These are phyloP conservation scores for Candida sanyiensis DNA, from an alignment of 805 yeast genomes.

Conservation along the genomic window DNA sequence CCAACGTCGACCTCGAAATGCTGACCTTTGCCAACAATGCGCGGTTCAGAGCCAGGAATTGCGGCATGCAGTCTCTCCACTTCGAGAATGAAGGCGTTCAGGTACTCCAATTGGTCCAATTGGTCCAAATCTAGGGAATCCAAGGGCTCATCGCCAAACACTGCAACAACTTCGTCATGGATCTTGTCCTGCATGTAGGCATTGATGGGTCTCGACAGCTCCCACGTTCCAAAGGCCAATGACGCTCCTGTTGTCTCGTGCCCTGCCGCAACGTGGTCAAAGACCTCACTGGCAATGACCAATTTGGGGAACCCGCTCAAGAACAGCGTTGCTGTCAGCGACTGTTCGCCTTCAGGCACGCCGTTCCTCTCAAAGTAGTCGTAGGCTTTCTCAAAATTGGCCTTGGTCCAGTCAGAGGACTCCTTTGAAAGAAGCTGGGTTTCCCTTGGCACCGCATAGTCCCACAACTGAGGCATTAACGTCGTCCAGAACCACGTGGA, in stretches of 20 bases:
- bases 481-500: slow-evolving; percentile 66
- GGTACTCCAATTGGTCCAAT: slow-evolving; percentile 49
- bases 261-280: slow-evolving; percentile 72
- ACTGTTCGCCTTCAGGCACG: slow-evolving; percentile 11
- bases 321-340: slow-evolving; percentile 21
- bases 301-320: slow-evolving; percentile 22
- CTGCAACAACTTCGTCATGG: slow-evolving; percentile 37
- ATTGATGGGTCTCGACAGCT: slow-evolving; percentile 47
- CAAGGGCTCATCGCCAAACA: slow-evolving; percentile 30
- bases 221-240: slow-evolving; percentile 53
- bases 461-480: slow-evolving; percentile 48
- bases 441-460: slow-evolving; percentile 23
- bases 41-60: slow-evolving; percentile 70
- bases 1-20: slow-evolving; percentile 16
- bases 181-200: slow-evolving; percentile 41
- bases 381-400: slow-evolving; percentile 24
- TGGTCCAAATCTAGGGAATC: slow-evolving; percentile 27
- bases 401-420: slow-evolving; percentile 42
- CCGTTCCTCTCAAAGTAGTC: slow-evolving; percentile 19
- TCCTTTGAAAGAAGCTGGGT: slow-evolving; percentile 34
- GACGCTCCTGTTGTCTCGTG: slow-evolving; percentile 70
- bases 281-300: slow-evolving; percentile 41
- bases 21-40: slow-evolving; percentile 36
- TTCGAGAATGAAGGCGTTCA: slow-evolving; percentile 61
- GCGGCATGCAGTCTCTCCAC: slow-evolving; percentile 58